Evolutionary conservation across 768 basidiomycete genomes (phyloP).

Genomic region (Lactarius sanguifluus): DNA sequence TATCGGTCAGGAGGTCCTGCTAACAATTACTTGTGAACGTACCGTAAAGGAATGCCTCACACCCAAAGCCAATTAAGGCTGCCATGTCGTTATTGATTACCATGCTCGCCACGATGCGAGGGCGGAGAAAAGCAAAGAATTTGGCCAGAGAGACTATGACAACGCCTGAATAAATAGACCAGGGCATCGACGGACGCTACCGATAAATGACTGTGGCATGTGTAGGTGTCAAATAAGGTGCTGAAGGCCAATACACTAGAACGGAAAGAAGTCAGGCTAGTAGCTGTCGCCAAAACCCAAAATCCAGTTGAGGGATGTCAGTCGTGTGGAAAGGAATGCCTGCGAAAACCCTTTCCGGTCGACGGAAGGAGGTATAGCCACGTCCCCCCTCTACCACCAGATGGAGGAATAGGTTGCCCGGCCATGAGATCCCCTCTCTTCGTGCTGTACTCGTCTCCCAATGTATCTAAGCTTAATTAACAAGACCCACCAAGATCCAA

Average conservation of each 20-base stretch:
- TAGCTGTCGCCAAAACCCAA: not conserved
- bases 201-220: not conserved
- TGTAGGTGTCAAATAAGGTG: not conserved
- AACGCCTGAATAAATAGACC: conserved; percentile 10
- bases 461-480: not conserved
- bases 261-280: not conserved
- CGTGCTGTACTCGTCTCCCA: not conserved
- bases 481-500: not conserved
- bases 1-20: not conserved
- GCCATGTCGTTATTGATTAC: conserved; percentile 36
- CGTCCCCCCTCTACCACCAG: not conserved
- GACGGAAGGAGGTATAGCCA: not conserved
- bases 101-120: conserved; percentile 27
- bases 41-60: conserved; percentile 42
- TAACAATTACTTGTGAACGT: conserved; percentile 30
- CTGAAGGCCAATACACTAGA: not conserved
- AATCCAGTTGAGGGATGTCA: not conserved
- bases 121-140: not conserved
- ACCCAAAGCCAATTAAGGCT: conserved; percentile 40
- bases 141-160: not conserved
- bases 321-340: not conserved
- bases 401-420: not conserved
- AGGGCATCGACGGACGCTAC: not conserved
- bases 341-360: not conserved
- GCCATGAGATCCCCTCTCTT: not conserved